Evolutionary conservation across 2,329 filamentous ascomycete species (phyloP).

Genomic region (Venturia pyrina): DNA sequence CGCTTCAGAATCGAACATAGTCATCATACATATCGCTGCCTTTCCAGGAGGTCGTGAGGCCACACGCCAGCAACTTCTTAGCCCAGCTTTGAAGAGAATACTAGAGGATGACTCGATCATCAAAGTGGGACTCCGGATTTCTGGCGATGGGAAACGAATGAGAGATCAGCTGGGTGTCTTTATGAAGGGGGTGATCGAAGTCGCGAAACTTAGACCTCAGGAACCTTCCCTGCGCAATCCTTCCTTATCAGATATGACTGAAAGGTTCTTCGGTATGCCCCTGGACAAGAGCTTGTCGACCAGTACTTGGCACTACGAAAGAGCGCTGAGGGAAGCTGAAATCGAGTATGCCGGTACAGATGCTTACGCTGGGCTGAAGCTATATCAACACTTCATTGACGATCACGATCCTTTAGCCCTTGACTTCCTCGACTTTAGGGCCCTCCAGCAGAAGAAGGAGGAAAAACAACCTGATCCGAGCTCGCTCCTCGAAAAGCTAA

Average conservation of each 20-base stretch:
- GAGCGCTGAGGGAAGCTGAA: background rate
- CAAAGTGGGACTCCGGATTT: background rate
- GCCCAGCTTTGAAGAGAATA: background rate
- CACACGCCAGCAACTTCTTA: background rate
- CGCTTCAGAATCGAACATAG: background rate
- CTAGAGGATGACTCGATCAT: background rate
- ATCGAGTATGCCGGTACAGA: background rate
- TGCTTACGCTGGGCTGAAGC: conserved; percentile 1
- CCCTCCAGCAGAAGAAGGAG: background rate
- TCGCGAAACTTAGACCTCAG: background rate
- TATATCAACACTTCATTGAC: background rate
- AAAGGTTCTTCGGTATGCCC: background rate
- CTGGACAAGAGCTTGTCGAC: background rate
- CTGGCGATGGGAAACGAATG: background rate
- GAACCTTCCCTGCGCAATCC: background rate
- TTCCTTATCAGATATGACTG: background rate
- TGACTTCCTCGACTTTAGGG: background rate
- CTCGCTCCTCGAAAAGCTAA: background rate
- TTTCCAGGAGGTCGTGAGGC: background rate
- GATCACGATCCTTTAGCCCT: background rate
- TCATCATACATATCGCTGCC: background rate
- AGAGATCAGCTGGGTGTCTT: background rate
- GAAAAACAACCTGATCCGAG: background rate
- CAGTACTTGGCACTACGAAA: background rate
- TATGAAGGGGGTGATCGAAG: background rate